Base-by-base conservation (phyloP, 164 flowering plant species). In the Amborella trichopoda region DNA sequence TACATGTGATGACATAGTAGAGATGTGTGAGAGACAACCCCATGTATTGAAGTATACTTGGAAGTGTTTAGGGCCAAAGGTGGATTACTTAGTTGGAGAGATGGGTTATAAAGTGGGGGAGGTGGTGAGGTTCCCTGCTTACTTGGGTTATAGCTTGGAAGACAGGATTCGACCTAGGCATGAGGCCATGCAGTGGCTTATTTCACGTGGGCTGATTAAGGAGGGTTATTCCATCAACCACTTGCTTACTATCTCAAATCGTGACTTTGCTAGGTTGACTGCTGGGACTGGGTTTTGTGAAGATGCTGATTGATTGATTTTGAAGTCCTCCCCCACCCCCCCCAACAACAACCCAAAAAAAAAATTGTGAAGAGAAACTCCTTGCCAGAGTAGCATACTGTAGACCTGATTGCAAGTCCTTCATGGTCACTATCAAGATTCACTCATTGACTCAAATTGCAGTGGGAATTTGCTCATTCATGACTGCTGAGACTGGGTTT, bases 101-200 rank as follows among this genome's bases (percentile, higher is more conserved):
- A 40, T 4, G 43, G 43, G 6, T 4, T 40, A 21, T 19, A 21
- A 40, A 9, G 11, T 3, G 2, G 43, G 10, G 18, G 43, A 12
- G 14, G 11, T 5, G 43, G 43, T 40, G 18, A 21, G 19, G n/a
- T 40, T 40, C 19, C 43, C 43, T 2, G 19, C 43, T 13, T 39
- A 8, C 43, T 19, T 40, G 18, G 43, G 43, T 16, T 40, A 40
- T 40, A 40, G 43, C 19, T 39, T 39, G 43, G 43, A 39, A 18
- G 19, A 39, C 43, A 13, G 43, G 19, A 40, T 40, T 9, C 14
- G 43, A 19, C 43, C 43, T 16, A 40, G 23, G 19, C 43, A 40
- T 21, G 43, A 40, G 19, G 3, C 43, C 17, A 40, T 3, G 43
- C n/a, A 11, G 43, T 40, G 43, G 43, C n/a, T 40, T 2, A 11